Evolutionary conservation across 177 flowering plant genomes (phyloP).

Genomic region (Vitis hybrid): DNA sequence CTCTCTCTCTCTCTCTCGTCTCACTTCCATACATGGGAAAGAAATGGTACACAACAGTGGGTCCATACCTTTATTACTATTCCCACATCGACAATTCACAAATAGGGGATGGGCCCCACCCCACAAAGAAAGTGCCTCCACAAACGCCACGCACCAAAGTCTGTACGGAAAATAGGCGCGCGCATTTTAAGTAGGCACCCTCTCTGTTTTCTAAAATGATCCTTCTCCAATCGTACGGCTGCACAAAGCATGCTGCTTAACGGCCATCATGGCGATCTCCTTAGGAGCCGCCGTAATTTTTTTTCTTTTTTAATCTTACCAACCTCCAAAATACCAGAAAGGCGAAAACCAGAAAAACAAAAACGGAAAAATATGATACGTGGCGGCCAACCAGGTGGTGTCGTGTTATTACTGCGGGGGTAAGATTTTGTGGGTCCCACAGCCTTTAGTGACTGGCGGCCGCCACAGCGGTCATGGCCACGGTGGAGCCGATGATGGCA

Average conservation of each 20-base stretch:
- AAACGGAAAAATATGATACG: too few relatives aligned
- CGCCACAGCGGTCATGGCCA: slow-evolving; percentile 13
- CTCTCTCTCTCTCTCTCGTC: too few relatives aligned
- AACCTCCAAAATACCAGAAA: not conserved
- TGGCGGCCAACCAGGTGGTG: too few relatives aligned
- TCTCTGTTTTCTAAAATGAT: slow-evolving; percentile 22
- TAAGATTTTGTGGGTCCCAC: slow-evolving; percentile 4
- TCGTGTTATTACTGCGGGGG: not conserved
- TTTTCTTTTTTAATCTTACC: not conserved
- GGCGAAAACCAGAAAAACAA: too few relatives aligned
- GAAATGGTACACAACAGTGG: too few relatives aligned
- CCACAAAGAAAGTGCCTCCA: too few relatives aligned
- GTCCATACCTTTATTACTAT: too few relatives aligned
- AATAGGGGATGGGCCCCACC: too few relatives aligned
- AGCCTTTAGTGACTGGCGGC: slow-evolving; percentile 9
- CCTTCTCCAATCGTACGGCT: slow-evolving; percentile 17
- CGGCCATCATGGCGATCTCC: slow-evolving; percentile 8
- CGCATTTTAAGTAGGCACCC: not conserved
- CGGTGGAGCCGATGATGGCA: not conserved
- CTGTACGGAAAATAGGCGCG: too few relatives aligned
- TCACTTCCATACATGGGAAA: too few relatives aligned
- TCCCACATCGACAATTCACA: too few relatives aligned
- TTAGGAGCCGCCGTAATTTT: slow-evolving; percentile 3
- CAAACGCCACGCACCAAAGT: too few relatives aligned
- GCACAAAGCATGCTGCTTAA: slow-evolving; percentile 3